Base-by-base conservation (phyloP, 371 early-diverging fungal species). In the Rhizopus sp. region DNA sequence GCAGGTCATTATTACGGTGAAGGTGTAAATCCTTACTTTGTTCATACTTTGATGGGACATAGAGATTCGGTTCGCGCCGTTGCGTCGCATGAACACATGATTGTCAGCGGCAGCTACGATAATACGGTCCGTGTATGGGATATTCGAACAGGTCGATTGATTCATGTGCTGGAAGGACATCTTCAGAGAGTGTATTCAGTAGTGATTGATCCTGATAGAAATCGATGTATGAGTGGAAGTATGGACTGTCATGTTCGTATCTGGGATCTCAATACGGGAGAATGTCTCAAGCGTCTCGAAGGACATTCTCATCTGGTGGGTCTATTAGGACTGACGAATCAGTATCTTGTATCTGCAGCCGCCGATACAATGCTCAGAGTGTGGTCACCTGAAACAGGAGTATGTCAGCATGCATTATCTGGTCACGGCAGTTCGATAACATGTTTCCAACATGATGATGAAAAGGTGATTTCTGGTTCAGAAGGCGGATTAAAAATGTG, bases 101-200 rank as follows among this genome's bases (percentile, higher is more conserved):
- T 96, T 13, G 91, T 96, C 9, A 90, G 90, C 58, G 99, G 98
- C 5, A 91, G 92, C 30, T 99, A 99, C 70, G 99, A 99, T 70
- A 82, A 81, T 50, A 84, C 90, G 0, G 93, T 97, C 0, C 81
- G 93, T 17, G 88, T 99, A 1, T 99, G 99, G 99, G 83, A 97
- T 63, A 69, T 92, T 1, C 58, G 70, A 30, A 84, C 84, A 0
- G 96, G 97, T 4, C 69, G 77, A 10, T 59, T 83, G 34, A 53
- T 88, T 5, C 88, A 88, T 60, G 73, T 77, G 12, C 83, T 93
- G 62, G 75, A 80, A 29, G 98, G 98, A 9, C 98, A 98, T 59
- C 82, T 86, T n/a, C 85, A 93, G 53, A 93, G 93, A 62, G 95
- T 96, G 10, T 96, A 96, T 66, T 86, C 89, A 5, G 89, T 96